phyloP scores from a whole-genome alignment of 352 stramenopile genomes.

The Nothophytophthora sp. region DNA sequence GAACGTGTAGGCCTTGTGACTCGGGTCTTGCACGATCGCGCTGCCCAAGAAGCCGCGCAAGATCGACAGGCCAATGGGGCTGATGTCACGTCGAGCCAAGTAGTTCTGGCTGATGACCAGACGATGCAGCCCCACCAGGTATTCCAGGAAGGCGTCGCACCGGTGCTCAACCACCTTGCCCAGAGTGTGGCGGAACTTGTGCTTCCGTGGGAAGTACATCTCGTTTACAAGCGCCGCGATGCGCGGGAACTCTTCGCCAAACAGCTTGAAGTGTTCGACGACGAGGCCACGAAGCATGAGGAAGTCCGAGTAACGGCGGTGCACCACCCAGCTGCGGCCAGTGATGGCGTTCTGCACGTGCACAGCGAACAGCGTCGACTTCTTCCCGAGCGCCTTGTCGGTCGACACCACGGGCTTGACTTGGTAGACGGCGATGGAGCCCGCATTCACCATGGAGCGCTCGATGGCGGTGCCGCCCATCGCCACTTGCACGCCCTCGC shows the following conservation, averaged over 20 bases:
- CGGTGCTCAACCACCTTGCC: conserved; percentile 61
- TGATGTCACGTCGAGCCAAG: conserved; percentile 52
- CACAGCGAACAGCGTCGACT: conserved; percentile 58
- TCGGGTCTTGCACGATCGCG: conserved; percentile 49
- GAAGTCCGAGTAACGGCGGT: conserved; percentile 71
- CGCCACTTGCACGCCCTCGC: conserved; percentile 38
- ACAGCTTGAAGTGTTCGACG: conserved; percentile 53
- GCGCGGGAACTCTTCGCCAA: conserved; percentile 50
- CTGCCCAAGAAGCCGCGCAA: conserved; percentile 71
- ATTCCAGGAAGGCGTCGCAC: conserved; percentile 66
- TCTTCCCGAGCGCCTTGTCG: conserved; percentile 34
- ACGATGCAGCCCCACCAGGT: conserved; percentile 58
- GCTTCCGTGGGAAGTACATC: conserved; percentile 75
- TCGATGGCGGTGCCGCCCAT: conserved; percentile 70
- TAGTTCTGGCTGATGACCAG: conserved; percentile 71
- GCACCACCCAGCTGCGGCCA: conserved; percentile 69
- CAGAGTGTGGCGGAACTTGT: conserved; percentile 57
- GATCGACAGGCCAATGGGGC: conserved; percentile 61
- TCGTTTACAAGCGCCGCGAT: conserved; percentile 41
- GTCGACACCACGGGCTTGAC: conserved; percentile 46
- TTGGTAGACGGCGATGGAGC: conserved; percentile 60
- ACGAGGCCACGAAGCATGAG: conserved; percentile 56
- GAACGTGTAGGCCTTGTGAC: conserved; percentile 60
- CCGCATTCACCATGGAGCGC: conserved; percentile 59
- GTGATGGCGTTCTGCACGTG: conserved; percentile 76